These are phyloP conservation scores for Aspergillus sp. DNA, from an alignment of 2,329 filamentous ascomycete genomes.

Conservation along the genomic window DNA sequence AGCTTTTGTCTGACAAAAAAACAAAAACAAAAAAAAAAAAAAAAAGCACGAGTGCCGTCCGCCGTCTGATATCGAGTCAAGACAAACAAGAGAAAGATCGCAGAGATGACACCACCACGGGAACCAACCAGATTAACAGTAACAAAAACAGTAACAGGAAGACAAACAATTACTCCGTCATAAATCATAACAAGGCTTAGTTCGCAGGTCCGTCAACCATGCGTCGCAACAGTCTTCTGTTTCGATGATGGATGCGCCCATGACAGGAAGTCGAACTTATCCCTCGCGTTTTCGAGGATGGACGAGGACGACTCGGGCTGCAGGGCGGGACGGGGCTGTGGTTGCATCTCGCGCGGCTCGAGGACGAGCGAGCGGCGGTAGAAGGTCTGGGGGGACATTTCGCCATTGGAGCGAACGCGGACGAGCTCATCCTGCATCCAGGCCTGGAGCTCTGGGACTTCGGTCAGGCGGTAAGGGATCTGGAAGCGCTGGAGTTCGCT, in stretches of 20 bases:
- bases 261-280: constrained; percentile 45
- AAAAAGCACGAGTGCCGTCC: constrained; percentile 6
- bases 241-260: constrained; percentile 42
- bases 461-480: constrained; percentile 74
- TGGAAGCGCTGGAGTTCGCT: constrained; percentile 94
- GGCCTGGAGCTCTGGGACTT: constrained; percentile 80
- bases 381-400: constrained; percentile 55
- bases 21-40: background rate
- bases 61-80: constrained; percentile 3
- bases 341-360: constrained; percentile 50
- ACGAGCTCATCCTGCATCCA: constrained; percentile 80
- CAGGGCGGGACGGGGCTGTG: constrained; percentile 13
- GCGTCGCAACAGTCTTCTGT: constrained; percentile 28
- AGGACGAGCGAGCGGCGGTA: constrained; percentile 78
- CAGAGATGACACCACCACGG: too few species aligned
- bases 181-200: constrained; percentile 11
- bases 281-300: constrained; percentile 33
- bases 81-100: constrained; percentile 1
- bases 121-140: constrained; percentile 2
- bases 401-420: constrained; percentile 58
- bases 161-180: constrained; percentile 7
- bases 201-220: constrained; percentile 16
- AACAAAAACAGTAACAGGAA: background rate
- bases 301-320: constrained; percentile 22
- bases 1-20: background rate